Evolutionary conservation across 2,329 filamentous ascomycete species (phyloP), one percentile per base, ranked within the genome.

Genomic region (Gliomastix tumulicola): DNA sequence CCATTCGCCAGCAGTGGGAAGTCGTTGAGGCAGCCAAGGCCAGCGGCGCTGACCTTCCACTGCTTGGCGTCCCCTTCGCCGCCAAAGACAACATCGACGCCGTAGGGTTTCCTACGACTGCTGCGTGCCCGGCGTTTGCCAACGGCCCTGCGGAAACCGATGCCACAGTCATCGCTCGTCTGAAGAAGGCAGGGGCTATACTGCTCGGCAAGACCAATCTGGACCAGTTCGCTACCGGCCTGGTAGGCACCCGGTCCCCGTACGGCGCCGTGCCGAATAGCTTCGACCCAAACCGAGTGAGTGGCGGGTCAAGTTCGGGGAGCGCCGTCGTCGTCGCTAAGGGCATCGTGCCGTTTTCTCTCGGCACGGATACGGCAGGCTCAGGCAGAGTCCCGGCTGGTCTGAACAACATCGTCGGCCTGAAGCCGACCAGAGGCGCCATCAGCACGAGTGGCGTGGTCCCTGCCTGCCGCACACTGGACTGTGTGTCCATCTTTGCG

Each of bases 151-250:
- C 50, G 56, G 57, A 54, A 15, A 49, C 57, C 7, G 70, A 68
- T 25, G 65, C 73, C 1, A 55, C 60, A 1, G 66, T 75, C 3
- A 64, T 76, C 8, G 53, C 68, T 7, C 65, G 57, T 18, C 54
- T 78, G 13, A 62, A 73, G 17, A 58, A 62, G 1, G 66, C 70
- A 7, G 76, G 76, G 1, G 77, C 70, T 2, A 55, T 80, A 3
- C 64, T 75, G 21, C 58, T 80, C 21, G 77, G 76, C 8, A 81
- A 45, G 31, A 40, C 37, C 12, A 74, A 72, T 45, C 63, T 82
- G 35, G 77, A 82, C 42, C 76, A 82, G 45, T 66, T 82, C 7
- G 77, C 76, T 2, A 80, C 77, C 1, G 77, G 78, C 1, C 62
- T 82, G 5, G 74, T 72, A 7, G 78, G 77, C 8, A 76, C 73